Evolutionary conservation across 768 basidiomycete genomes (phyloP), one percentile per base, ranked within the genome.

Genomic region (Glaciozyma martinii): DNA sequence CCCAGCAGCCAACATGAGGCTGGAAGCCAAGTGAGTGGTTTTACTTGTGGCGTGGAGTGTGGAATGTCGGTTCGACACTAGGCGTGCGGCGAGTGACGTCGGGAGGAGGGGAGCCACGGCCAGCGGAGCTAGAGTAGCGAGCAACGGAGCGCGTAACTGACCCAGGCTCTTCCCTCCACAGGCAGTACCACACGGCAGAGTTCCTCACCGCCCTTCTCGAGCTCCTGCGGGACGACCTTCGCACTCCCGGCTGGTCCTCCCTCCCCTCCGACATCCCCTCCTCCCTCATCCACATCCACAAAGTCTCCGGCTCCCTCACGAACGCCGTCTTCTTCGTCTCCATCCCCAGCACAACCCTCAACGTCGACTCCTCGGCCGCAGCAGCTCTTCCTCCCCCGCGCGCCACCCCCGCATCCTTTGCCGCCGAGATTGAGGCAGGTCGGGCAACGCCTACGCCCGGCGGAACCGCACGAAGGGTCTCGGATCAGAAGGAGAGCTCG

Each of bases 281-380:
- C 19, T 61, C 63, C 1, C 59, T 71, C 49, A 46, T 66, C 62
- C 66, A 67, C 33, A 61, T 71, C 27, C 66, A 66, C 74, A 92
- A 87, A 74, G 87, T 93, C 29, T 90, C 92, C 10, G 93, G 94
- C 13, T 87, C 90, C 16, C 78, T 97, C 68, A 99, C 94, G 49
- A 99, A 99, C 76, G 87, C 89, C 61, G 91, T 99, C 61, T 98
- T 90, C 79, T 99, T 98, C 78, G 87, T 97, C 60, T 89, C 92
- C 15, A 90, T 75, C 72, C 84, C 78, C 37, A 72, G 74, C 4
- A 65, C 73, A 1, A 61, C 70, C 1, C 52, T 67, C 30, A 65
- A 63, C n/a, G 43, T 75, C 74, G 27, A 37, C 30, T 33, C 63
- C 16, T 54, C 63, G 10, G 25, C 23, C 29, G 21, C 23, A 19